Evolutionary conservation across 257 asterid genomes (phyloP).

Genomic region (Plantago major): DNA sequence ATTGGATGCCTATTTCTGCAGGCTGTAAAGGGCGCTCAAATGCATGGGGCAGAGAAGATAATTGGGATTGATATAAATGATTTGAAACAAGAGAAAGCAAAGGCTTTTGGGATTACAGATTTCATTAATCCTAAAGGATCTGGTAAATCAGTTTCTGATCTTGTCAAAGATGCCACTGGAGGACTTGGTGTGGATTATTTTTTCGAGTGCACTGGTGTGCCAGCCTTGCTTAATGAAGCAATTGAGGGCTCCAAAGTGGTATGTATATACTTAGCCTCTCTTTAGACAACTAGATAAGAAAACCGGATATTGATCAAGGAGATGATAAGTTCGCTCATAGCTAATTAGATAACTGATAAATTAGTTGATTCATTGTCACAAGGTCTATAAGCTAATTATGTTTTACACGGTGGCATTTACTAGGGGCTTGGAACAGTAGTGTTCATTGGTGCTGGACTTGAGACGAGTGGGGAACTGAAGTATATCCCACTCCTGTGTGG

Average conservation of each 20-base stretch:
- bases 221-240: conserved; percentile 58
- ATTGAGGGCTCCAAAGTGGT: conserved; percentile 70
- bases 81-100: conserved; percentile 45
- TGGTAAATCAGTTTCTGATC: conserved; percentile 46
- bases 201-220: conserved; percentile 68
- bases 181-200: conserved; percentile 72
- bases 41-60: conserved; percentile 49
- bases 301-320: too few species aligned
- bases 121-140: conserved; percentile 54
- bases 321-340: too few species aligned
- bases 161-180: conserved; percentile 60
- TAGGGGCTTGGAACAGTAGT: conserved; percentile 49
- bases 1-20: not conserved
- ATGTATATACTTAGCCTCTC: conserved; percentile 1
- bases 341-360: too few species aligned
- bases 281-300: too few species aligned
- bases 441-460: conserved; percentile 38
- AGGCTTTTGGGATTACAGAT: conserved; percentile 57
- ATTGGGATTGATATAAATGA: conserved; percentile 68
- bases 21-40: conserved; percentile 58
- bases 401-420: too few species aligned
- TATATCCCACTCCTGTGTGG: conserved; percentile 53
- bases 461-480: conserved; percentile 40
- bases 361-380: too few species aligned
- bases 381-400: too few species aligned